These are phyloP conservation scores for Psophocarpus tetragonolobus DNA, from an alignment of 306 rosid genomes.

Conservation along the genomic window DNA sequence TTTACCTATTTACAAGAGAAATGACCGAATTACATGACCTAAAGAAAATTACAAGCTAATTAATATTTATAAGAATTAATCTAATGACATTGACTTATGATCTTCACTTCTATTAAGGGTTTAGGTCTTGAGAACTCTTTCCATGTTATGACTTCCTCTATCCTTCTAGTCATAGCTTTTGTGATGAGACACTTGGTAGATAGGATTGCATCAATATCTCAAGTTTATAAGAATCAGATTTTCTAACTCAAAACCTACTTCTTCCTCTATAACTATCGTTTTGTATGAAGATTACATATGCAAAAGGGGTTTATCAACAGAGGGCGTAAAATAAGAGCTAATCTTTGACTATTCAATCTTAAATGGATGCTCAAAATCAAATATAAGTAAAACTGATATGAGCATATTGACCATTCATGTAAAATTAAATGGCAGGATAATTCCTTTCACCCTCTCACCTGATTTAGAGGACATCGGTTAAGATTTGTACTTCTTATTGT, in stretches of 20 bases:
- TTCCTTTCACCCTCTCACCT: neutral
- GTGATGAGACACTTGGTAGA: too few species aligned
- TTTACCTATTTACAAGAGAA: too few species aligned
- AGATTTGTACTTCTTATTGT: neutral
- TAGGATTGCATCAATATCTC: too few species aligned
- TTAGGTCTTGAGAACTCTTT: too few species aligned
- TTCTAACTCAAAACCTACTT: neutral
- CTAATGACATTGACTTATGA: too few species aligned
- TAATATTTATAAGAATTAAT: too few species aligned
- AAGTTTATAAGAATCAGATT: neutral
- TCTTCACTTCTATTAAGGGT: too few species aligned
- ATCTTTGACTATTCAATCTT: neutral
- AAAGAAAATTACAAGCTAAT: too few species aligned
- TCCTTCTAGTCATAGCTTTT: too few species aligned
- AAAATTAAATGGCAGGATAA: neutral
- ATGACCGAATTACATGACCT: too few species aligned
- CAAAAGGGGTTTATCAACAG: neutral
- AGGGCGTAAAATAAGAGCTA: neutral
- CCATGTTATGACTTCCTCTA: too few species aligned
- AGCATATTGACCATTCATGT: neutral
- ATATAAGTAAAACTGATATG: neutral
- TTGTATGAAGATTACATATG: neutral
- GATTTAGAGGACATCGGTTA: neutral
- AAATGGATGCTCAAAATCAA: neutral
- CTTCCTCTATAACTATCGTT: neutral